Evolutionary conservation across 148 eudicot species (phyloP), one percentile per base, ranked within the genome.

Genomic region (Linanthus parryae): DNA sequence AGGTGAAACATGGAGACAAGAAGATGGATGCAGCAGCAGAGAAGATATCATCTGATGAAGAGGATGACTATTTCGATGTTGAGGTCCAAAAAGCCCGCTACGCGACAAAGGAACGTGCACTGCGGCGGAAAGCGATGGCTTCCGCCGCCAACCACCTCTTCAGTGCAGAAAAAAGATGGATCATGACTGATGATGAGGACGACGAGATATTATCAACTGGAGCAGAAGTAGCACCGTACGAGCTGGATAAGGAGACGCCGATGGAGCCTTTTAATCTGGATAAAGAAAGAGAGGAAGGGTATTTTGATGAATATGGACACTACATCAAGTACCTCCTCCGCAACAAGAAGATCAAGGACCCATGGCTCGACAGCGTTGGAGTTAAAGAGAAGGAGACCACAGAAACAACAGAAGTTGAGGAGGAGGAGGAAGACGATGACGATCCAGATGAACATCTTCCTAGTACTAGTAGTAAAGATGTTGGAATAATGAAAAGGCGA

Each of bases 291-390:
- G 88, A 87, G 65, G 99, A 87, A 70, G 99, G 99, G 24, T 92
- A 74, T 63, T 92, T 92, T 76, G 99, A 92, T 71, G 85, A 72
- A 20, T 65, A 76, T 4, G 99, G 99, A 56, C 84, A 87, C 67
- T 87, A 74, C 62, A 96, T 92, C 16, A 94, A 87, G 73, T 92
- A 81, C 51, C 48, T 79, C 5, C 42, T 45, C 43, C 81, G 80
- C 60, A 81, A 87, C 71, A 83, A 77, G 39, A 87, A 87, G 96
- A 56, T 73, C 62, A 76, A 87, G 99, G 99, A 92, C 66, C 94
- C 99, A 38, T 92, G 99, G 99, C 95, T 92, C 65, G 99, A 92
- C 67, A 82, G 81, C 70, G 52, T 80, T 59, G 78, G 77, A 57
- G 72, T 73, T 60, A 75, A 76, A 43, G 61, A 34, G 45, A 81